A percentile compares a stretch with the other conserved stretches of the same genome.
phyloP scores from a whole-genome alignment of 1,284 basidiomycete genomes.

The Apiotrichum montevideense region DNA sequence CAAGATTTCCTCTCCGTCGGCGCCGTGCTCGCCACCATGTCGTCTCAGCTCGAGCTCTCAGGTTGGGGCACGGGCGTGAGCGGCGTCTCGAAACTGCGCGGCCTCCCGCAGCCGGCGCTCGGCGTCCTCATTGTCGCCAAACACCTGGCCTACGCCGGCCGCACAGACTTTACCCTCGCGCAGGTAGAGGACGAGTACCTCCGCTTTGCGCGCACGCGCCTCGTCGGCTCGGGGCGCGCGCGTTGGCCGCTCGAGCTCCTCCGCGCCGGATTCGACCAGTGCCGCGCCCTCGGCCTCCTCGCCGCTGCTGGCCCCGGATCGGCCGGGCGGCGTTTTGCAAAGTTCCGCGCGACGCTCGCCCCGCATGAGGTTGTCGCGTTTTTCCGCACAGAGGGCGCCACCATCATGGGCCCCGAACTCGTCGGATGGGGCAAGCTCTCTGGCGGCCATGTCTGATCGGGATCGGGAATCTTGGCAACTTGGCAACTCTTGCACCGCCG shows the following conservation, averaged over 20 bases:
- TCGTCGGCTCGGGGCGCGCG: constrained; percentile 44
- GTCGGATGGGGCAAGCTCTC: constrained; percentile 43
- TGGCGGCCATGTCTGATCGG: constrained; percentile 38
- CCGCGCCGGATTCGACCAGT: constrained; percentile 38
- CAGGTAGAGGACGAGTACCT: constrained; percentile 47
- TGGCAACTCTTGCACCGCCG: no score
- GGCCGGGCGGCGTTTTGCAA: constrained; percentile 35
- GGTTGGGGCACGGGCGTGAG: constrained; percentile 31
- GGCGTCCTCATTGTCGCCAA: constrained; percentile 52
- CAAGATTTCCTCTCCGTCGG: constrained; percentile 29
- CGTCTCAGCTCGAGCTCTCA: constrained; percentile 33
- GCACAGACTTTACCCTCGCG: constrained; percentile 53
- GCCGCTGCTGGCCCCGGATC: constrained; percentile 26
- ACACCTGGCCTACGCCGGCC: constrained; percentile 64
- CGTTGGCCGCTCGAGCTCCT: constrained; percentile 41
- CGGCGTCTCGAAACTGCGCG: constrained; percentile 16
- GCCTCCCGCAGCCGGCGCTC: constrained; percentile 42
- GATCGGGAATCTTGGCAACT: no score
- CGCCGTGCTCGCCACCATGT: constrained; percentile 16
- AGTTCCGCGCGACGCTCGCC: constrained; percentile 37
- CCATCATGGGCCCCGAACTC: constrained; percentile 40
- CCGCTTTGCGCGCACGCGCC: constrained; percentile 41
- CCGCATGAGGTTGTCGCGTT: constrained; percentile 44
- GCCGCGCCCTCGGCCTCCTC: constrained; percentile 36
- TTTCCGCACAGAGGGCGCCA: constrained; percentile 41